A percentile compares a stretch with the other conserved stretches of the same genome.
Evolutionary conservation across 2,329 filamentous ascomycete genomes (phyloP).

Genomic region (Ambrosiella beaveri): DNA sequence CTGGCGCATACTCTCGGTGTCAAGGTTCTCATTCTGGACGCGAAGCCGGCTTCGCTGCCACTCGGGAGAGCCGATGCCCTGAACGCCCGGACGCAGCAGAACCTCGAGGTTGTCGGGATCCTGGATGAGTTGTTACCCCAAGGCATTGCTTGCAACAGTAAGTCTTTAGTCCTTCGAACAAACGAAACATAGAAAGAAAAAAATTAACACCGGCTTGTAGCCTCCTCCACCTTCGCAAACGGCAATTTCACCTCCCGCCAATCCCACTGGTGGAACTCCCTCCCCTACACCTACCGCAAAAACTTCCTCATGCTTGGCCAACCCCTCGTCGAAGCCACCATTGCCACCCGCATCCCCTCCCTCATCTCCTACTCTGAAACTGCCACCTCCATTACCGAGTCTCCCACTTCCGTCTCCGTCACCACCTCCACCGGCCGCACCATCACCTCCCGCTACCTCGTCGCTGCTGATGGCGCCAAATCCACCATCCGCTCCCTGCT

Average conservation of each 20-base stretch:
- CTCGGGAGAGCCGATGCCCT: slow-evolving; percentile 30
- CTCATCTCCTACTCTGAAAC: slow-evolving; percentile 23
- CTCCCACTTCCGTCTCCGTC: slow-evolving; percentile 15
- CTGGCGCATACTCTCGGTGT: slow-evolving; percentile 26
- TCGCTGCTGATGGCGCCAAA: slow-evolving; percentile 36
- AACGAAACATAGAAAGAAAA: background rate
- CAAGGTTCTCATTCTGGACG: slow-evolving; percentile 25
- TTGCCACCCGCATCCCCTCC: slow-evolving; percentile 21
- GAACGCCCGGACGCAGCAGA: slow-evolving; percentile 32
- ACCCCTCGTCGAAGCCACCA: slow-evolving; percentile 25
- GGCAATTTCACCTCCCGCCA: slow-evolving; percentile 31
- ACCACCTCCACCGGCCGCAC: slow-evolving; percentile 19
- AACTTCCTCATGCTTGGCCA: slow-evolving; percentile 35
- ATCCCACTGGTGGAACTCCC: slow-evolving; percentile 29
- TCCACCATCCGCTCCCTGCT: slow-evolving; percentile 28
- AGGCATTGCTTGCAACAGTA: slow-evolving; percentile 33
- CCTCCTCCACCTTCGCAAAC: slow-evolving; percentile 29
- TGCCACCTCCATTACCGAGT: slow-evolving; percentile 20
- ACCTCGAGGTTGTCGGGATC: slow-evolving; percentile 27
- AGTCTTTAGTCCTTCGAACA: slow-evolving; percentile 12
- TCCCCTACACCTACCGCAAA: slow-evolving; percentile 27
- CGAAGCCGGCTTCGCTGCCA: slow-evolving; percentile 22
- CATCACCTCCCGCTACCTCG: slow-evolving; percentile 25
- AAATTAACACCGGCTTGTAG: slow-evolving; percentile 16
- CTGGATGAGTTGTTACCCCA: slow-evolving; percentile 24